Percentiles rank a stretch among this genome's conserved stretches.
These are phyloP conservation scores for Solanum ossicruentum DNA, from an alignment of 257 asterid species.

Conservation along the genomic window DNA sequence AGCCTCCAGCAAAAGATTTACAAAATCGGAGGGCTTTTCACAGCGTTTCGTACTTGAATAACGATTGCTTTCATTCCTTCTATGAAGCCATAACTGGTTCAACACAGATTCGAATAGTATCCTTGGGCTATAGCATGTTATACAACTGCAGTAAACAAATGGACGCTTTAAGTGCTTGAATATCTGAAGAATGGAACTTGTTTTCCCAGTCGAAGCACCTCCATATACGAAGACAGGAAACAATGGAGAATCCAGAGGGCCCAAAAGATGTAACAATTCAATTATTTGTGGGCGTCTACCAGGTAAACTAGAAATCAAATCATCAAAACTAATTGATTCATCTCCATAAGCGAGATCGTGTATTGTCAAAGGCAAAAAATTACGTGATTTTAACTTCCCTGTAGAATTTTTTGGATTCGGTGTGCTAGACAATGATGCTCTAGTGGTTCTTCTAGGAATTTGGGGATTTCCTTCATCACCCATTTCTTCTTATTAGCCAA, in stretches of 20 bases:
- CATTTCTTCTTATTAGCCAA: slow-evolving; percentile 26
- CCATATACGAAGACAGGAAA: slow-evolving; percentile 70
- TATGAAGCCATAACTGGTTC: slow-evolving; percentile 78
- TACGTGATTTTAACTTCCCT: slow-evolving; percentile 16
- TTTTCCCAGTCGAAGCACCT: slow-evolving; percentile 83
- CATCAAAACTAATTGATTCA: slow-evolving; percentile 37
- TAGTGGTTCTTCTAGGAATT: slow-evolving; percentile 45
- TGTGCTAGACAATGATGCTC: slow-evolving; percentile 29
- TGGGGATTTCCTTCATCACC: slow-evolving; percentile 33
- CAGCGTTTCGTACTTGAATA: slow-evolving; percentile 72
- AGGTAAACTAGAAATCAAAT: slow-evolving; percentile 45
- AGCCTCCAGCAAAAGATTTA: slow-evolving; percentile 61
- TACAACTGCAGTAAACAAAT: slow-evolving; percentile 56
- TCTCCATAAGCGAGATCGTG: slow-evolving; percentile 38
- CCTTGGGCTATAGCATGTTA: slow-evolving; percentile 66
- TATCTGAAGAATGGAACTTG: slow-evolving; percentile 44
- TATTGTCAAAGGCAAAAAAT: slow-evolving; percentile 11
- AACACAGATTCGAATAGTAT: slow-evolving; percentile 73
- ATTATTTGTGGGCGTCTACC: slow-evolving; percentile 56
- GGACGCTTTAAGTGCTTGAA: slow-evolving; percentile 70
- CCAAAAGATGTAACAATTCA: slow-evolving; percentile 48
- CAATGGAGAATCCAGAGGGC: slow-evolving; percentile 79
- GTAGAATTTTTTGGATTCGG: slow-evolving; percentile 25
- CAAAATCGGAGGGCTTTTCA: slow-evolving; percentile 84
- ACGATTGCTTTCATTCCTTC: slow-evolving; percentile 48